Base-by-base conservation (phyloP, 2,329 filamentous ascomycete genomes). In the Arthrobotrys entomopaga region DNA sequence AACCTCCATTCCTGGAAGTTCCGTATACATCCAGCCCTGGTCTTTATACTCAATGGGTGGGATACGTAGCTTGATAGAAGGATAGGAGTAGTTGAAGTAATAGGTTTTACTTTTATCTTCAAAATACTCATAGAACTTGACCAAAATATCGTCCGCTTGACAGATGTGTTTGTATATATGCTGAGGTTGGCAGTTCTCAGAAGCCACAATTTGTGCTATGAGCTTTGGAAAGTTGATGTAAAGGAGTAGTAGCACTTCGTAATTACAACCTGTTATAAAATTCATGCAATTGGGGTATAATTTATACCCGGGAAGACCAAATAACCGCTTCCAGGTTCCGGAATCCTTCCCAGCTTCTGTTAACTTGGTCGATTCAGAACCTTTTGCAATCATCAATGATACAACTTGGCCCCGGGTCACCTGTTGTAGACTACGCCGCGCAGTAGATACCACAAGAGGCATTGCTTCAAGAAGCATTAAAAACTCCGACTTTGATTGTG, bases 11-110 rank as follows among this genome's bases (percentile, higher is more conserved):
- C 53, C 42, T 34, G 29, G 10, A 19, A 66, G 43, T 24, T 66
- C 63, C 2, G 63, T 66, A 53, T 59, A 66, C 34, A 52, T 59
- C 63, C 63, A 66, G 15, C 63, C 63, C 16, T 58, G 43, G 20
- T 66, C 53, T 16, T 52, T 20, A 43, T 26, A 66, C 20, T 43
- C 22, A 6, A 19, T 19, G 2, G 43, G 20, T 6, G 63, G 63
- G 8, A 66, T 38, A 6, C 63, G 22, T 15, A 66, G 22, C 16
- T 50, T 15, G 15, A 66, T 22, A 20, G 24, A 26, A n/a, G 63
- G 63, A 66, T 66, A 66, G 19, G 7, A 24, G 19, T 65, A 57
- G 5, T 6, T 34, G 29, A 2, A 34, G 29, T 34, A 34, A 34
- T n/a, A n/a, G 3, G 1, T 34, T 34, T 34, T 7, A 34, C 2